Evolutionary conservation across 495 filamentous ascomycete species (phyloP).

Genomic region (Rostrohypoxylon terebratum): DNA sequence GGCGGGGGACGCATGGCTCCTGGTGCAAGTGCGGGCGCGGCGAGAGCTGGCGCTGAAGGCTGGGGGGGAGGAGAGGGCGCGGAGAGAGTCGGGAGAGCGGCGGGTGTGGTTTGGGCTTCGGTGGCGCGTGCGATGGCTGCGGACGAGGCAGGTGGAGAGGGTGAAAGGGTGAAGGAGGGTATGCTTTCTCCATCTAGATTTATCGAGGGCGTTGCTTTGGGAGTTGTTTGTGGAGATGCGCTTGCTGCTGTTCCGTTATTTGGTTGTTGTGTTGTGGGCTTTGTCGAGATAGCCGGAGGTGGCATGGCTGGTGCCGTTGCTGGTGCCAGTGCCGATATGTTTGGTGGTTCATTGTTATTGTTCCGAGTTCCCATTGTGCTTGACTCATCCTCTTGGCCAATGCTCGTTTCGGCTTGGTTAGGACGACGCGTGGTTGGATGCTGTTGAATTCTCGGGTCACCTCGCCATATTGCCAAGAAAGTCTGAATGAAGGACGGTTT

Average conservation of each 20-base stretch:
- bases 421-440: slow-evolving; percentile 42
- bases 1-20: slow-evolving; percentile 49
- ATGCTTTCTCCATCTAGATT: slow-evolving; percentile 36
- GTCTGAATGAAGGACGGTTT: slow-evolving; percentile 56
- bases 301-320: slow-evolving; percentile 22
- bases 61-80: slow-evolving; percentile 34
- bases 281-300: slow-evolving; percentile 26
- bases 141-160: slow-evolving; percentile 54
- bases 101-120: slow-evolving; percentile 32
- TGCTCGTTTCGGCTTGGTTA: slow-evolving; percentile 9
- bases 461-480: slow-evolving; percentile 40
- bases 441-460: slow-evolving; percentile 45
- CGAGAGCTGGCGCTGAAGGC: slow-evolving; percentile 26
- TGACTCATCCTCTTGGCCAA: slow-evolving; percentile 7
- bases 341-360: slow-evolving; percentile 2
- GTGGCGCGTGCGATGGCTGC: slow-evolving; percentile 48
- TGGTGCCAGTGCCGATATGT: not conserved
- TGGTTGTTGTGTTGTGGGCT: not conserved
- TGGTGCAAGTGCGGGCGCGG: not conserved
- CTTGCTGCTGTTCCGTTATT: not conserved
- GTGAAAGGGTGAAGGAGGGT: slow-evolving; percentile 58
- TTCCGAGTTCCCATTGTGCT: not conserved
- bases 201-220: slow-evolving; percentile 49
- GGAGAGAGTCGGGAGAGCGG: slow-evolving; percentile 37
- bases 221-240: slow-evolving; percentile 52